Evolutionary conservation across 1,139 yeast species (phyloP).

Genomic region (Scheffersomyces segobiensis): DNA sequence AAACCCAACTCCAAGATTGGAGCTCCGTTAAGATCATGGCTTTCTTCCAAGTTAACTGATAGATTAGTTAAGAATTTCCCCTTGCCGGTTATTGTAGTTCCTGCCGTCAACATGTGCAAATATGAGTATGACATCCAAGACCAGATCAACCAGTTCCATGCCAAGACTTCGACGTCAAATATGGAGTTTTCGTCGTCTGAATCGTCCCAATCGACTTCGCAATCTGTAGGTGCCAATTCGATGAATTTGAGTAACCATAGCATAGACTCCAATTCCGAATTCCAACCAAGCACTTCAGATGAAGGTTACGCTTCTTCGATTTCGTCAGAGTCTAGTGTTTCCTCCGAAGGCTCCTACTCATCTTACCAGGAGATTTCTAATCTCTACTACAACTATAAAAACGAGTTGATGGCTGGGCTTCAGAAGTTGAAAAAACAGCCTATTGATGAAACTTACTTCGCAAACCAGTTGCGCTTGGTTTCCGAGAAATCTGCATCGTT

Average conservation of each 20-base stretch:
- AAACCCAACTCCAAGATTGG: conserved; percentile 48
- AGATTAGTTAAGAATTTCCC: conserved; percentile 63
- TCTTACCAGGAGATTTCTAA: conserved; percentile 43
- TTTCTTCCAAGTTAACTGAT: conserved; percentile 61
- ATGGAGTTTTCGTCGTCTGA: background rate
- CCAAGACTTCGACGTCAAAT: background rate
- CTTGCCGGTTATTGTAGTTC: conserved; percentile 68
- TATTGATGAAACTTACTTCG: conserved; percentile 31
- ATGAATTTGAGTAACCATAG: background rate
- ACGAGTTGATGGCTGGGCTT: conserved; percentile 22
- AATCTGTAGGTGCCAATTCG: background rate
- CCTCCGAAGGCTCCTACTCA: conserved; percentile 35
- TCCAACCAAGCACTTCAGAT: background rate
- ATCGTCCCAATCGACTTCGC: background rate
- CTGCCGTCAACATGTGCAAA: conserved; percentile 59
- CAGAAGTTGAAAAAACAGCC: conserved; percentile 15
- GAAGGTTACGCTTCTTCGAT: conserved; percentile 19
- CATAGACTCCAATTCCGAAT: background rate
- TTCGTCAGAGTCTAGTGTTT: conserved; percentile 21
- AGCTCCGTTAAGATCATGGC: conserved; percentile 60
- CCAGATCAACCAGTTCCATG: conserved; percentile 19
- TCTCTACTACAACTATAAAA: conserved; percentile 30
- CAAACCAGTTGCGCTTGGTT: conserved; percentile 31
- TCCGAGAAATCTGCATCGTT: conserved; percentile 40
- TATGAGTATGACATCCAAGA: conserved; percentile 45